These are phyloP conservation scores for Trypanosomatidae sp. DNA, from an alignment of 208 protist genomes.

Conservation along the genomic window DNA sequence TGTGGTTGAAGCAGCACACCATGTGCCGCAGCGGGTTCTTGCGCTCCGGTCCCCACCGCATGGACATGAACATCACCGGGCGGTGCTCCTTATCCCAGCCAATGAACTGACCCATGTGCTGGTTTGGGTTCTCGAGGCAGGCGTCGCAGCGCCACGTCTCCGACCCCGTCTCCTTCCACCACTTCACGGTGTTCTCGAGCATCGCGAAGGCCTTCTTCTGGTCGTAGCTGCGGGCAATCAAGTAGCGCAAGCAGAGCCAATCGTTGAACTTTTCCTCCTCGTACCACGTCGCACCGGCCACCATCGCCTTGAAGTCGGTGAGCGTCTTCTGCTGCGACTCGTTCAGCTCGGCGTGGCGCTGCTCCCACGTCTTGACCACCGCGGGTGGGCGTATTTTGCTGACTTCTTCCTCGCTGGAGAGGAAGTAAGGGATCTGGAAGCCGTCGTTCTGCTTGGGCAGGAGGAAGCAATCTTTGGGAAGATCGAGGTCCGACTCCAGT, in stretches of 20 bases:
- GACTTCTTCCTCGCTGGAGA: conserved; percentile 55
- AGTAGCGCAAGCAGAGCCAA: conserved; percentile 73
- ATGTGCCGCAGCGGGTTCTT: conserved; percentile 74
- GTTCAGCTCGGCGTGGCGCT: conserved; percentile 60
- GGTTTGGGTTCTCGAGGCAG: conserved; percentile 61
- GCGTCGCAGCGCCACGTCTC: conserved; percentile 54
- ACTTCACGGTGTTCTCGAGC: conserved; percentile 71
- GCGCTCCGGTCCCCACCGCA: conserved; percentile 80
- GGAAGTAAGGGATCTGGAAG: conserved; percentile 82
- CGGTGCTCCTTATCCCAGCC: conserved; percentile 78
- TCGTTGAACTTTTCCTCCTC: conserved; percentile 48
- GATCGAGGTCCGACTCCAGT: conserved; percentile 27
- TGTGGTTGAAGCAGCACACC: conserved; percentile 68
- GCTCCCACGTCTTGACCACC: conserved; percentile 77
- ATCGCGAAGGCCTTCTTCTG: conserved; percentile 58
- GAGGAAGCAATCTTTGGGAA: conserved; percentile 69
- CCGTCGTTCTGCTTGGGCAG: conserved; percentile 69
- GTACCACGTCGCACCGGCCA: conserved; percentile 59
- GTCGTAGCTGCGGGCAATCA: conserved; percentile 70
- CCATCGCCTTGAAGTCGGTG: conserved; percentile 34
- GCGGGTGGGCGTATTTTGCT: conserved; percentile 62
- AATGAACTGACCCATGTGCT: conserved; percentile 83
- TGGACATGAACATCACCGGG: conserved; percentile 84
- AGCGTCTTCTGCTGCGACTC: conserved; percentile 38
- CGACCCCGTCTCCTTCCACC: conserved; percentile 58